Percentiles rank a stretch among this genome's conserved stretches.
Conservation (phyloP, 1,139 yeast genomes). For the Candida mesenterica region DNA sequence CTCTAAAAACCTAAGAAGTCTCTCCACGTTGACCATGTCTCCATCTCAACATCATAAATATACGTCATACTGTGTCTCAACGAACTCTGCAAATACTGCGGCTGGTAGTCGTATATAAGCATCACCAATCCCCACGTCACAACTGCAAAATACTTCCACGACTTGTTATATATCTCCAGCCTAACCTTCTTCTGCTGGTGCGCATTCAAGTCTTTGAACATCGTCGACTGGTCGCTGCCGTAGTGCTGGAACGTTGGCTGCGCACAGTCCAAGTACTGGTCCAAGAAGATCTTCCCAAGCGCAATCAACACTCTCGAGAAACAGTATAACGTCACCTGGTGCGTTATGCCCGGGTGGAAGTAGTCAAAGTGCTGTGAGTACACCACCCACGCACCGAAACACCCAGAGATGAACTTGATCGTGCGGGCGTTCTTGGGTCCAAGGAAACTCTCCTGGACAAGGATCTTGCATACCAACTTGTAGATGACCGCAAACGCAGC, state of each 20-base stretch:
- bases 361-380: slow-evolving; percentile 57
- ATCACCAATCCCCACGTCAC: slow-evolving; percentile 74
- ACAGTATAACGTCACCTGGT: slow-evolving; percentile 62
- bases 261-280: slow-evolving; percentile 33
- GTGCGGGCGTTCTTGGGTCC: slow-evolving; percentile 31
- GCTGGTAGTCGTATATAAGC: slow-evolving; percentile 66
- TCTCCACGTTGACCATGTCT: slow-evolving; percentile 42
- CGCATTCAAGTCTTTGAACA: slow-evolving; percentile 29
- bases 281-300: slow-evolving; percentile 46
- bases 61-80: slow-evolving; percentile 72
- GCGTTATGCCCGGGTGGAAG: slow-evolving; percentile 51
- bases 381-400: slow-evolving; percentile 61
- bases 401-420: slow-evolving; percentile 59
- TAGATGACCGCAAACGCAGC: slow-evolving; percentile 68
- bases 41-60: slow-evolving; percentile 58
- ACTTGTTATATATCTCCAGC: slow-evolving; percentile 34
- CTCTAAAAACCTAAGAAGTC: slow-evolving; percentile 38
- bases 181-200: slow-evolving; percentile 36
- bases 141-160: slow-evolving; percentile 71
- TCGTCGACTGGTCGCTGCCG: slow-evolving; percentile 23
- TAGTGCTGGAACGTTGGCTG: slow-evolving; percentile 35
- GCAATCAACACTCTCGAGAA: slow-evolving; percentile 60
- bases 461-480: slow-evolving; percentile 37
- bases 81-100: slow-evolving; percentile 62
- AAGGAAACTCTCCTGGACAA: slow-evolving; percentile 34